Conservation (phyloP, 345 rosid species). For the Gossypioides kirkii region DNA sequence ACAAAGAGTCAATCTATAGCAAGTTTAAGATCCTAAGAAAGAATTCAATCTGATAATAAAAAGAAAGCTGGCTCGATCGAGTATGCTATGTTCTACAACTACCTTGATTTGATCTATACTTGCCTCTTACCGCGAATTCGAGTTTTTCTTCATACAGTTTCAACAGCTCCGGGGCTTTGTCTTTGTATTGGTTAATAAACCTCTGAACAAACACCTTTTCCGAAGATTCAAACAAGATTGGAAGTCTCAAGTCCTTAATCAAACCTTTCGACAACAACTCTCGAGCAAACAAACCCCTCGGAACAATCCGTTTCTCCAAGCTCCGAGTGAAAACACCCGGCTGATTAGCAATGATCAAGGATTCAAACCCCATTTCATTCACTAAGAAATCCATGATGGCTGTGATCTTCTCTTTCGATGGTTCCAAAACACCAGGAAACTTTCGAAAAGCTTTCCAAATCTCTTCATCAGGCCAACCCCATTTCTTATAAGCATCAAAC, state of each 20-base stretch:
- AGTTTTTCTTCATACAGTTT: conserved; percentile 18
- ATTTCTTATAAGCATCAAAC: conserved; percentile 14
- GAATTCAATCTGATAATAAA: background rate
- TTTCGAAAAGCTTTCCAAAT: conserved; percentile 9
- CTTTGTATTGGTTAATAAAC: conserved; percentile 15
- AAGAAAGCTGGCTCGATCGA: background rate
- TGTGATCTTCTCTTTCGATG: conserved; percentile 10
- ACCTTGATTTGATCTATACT: background rate
- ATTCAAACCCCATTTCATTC: conserved; percentile 16
- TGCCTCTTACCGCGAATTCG: background rate
- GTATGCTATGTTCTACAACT: background rate
- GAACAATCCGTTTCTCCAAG: conserved; percentile 30
- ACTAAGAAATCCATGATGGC: conserved; percentile 13
- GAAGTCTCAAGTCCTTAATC: conserved; percentile 12
- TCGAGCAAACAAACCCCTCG: conserved; percentile 25
- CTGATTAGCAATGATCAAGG: background rate
- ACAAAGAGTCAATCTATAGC: background rate
- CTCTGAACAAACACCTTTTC: conserved; percentile 18
- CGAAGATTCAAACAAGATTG: background rate
- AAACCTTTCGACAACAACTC: conserved; percentile 22
- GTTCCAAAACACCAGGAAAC: background rate
- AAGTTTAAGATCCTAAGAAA: background rate
- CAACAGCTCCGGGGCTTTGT: conserved; percentile 16
- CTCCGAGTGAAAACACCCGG: background rate
- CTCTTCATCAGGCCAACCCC: conserved; percentile 31